Conservation (phyloP, 2,329 filamentous ascomycete species). For the Xylaria hypoxylon region DNA sequence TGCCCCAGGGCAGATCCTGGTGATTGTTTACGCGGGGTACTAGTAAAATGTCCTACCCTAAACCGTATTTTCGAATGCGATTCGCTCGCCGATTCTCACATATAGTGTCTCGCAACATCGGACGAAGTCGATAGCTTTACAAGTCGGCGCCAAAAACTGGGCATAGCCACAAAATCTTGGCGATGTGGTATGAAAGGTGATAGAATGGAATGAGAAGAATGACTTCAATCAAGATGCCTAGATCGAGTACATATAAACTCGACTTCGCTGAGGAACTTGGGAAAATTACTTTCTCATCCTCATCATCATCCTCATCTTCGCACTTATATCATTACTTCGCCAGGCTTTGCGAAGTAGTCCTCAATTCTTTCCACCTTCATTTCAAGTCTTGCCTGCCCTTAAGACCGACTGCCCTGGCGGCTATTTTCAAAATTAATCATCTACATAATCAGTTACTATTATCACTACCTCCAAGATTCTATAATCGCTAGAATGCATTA, state of each 20-base stretch:
- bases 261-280: background rate
- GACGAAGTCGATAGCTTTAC: slow-evolving; percentile 23
- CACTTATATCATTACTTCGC: slow-evolving; percentile 33
- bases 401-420: slow-evolving; percentile 48
- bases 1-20: slow-evolving; percentile 25
- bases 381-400: slow-evolving; percentile 29
- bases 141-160: slow-evolving; percentile 21
- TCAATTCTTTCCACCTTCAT: slow-evolving; percentile 28
- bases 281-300: slow-evolving; percentile 27
- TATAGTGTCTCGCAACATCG: slow-evolving; percentile 34
- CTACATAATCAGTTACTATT: slow-evolving; percentile 13
- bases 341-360: slow-evolving; percentile 36
- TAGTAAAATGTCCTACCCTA: slow-evolving; percentile 5
- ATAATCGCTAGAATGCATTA: slow-evolving; percentile 47
- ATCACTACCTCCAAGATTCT: slow-evolving; percentile 11
- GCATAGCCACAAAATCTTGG: slow-evolving; percentile 27
- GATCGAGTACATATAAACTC: slow-evolving; percentile 23
- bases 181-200: slow-evolving; percentile 1
- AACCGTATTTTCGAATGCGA: slow-evolving; percentile 26
- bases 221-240: slow-evolving; percentile 5
- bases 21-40: slow-evolving; percentile 22
- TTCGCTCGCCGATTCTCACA: slow-evolving; percentile 38
- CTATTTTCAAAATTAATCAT: slow-evolving; percentile 30
- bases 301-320: slow-evolving; percentile 30
- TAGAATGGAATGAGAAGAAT: slow-evolving; percentile 15